Base-by-base conservation (phyloP, 2,329 filamentous ascomycete species). In the Paraconiothyrium brasiliense region DNA sequence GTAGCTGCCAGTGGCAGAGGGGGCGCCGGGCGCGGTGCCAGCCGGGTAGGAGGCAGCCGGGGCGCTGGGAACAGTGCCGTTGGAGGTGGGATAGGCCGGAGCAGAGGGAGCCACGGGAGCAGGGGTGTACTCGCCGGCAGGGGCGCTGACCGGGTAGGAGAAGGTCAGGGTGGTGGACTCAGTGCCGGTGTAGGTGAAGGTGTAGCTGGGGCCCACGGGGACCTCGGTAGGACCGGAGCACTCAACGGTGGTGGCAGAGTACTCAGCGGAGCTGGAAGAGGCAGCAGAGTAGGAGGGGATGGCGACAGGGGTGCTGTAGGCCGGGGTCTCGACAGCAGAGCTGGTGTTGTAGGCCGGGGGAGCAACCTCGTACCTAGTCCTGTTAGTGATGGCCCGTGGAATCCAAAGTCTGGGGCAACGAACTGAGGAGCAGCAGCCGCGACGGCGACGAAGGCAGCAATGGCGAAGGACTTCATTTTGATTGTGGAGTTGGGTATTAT, bases 381-480 rank as follows among this genome's bases (percentile, higher is more conserved):
- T 4, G 4, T 30, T 47, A 48, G 46, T 30, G 6, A 30, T 30
- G 27, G 27, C 6, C 27, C 35, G 13, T 37, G 35, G 13, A 37
- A 8, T 37, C 13, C 8, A 37, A 37, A 11, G 2, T 37, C 35
- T 37, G 35, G 35, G 13, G 10, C 5, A 37, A 10, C 13, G 35
- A 37, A 57, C 35, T 52, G 55, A 46, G 48, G 47, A 48, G 41
- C 13, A 22, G 71, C 70, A 55, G 67, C 59, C 59, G 67, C 73
- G 51, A 63, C 69, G 58, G 70, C 76, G 48, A 70, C 73, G 63
- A 77, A 57, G 67, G 71, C 68, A 65, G 76, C 70, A 62, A 75
- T 60, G 63, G 71, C 72, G 67, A 75, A 73, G 71, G 74, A 79
- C 64, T 72, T 73, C 78, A 80, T 80, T 57, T 75, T 80, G 77